A percentile compares a stretch with the other conserved stretches of the same genome.
These are phyloP conservation scores for Rhodotorula glutinis DNA, from an alignment of 1,284 basidiomycete species.

Conservation along the genomic window DNA sequence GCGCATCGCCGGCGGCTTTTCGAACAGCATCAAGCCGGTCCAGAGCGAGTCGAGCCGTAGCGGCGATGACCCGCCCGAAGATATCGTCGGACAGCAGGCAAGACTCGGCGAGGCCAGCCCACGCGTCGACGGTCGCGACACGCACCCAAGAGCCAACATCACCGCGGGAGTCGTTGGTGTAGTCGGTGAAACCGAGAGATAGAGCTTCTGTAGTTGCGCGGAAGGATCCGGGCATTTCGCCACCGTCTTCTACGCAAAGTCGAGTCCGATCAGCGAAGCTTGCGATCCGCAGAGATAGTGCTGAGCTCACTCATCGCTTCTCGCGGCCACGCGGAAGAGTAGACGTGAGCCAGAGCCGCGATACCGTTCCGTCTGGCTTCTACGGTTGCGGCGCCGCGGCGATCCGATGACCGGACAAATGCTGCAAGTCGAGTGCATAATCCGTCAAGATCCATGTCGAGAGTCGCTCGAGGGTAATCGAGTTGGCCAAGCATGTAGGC, in stretches of 20 bases:
- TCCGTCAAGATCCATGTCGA: too few species aligned
- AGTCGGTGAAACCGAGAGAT: slow-evolving; percentile 73
- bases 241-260: too few species aligned
- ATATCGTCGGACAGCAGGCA: background rate
- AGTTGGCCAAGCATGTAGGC: slow-evolving; percentile 17
- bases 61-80: slow-evolving; percentile 49
- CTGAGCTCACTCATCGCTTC: too few species aligned
- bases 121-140: slow-evolving; percentile 48
- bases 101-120: slow-evolving; percentile 50
- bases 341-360: slow-evolving; percentile 32
- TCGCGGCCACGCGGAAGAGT: too few species aligned
- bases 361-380: slow-evolving; percentile 43
- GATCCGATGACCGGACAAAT: slow-evolving; percentile 19
- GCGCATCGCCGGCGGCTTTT: slow-evolving; percentile 67
- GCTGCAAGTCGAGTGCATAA: slow-evolving; percentile 14
- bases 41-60: slow-evolving; percentile 79
- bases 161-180: slow-evolving; percentile 87
- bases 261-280: too few species aligned
- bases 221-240: too few species aligned
- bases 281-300: too few species aligned
- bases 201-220: slow-evolving; percentile 42
- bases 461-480: background rate
- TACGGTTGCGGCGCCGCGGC: slow-evolving; percentile 23
- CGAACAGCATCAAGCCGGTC: slow-evolving; percentile 89
- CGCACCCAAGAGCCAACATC: slow-evolving; percentile 98